Conservation (phyloP, 495 filamentous ascomycete genomes). For the Choiromyces venosus region DNA sequence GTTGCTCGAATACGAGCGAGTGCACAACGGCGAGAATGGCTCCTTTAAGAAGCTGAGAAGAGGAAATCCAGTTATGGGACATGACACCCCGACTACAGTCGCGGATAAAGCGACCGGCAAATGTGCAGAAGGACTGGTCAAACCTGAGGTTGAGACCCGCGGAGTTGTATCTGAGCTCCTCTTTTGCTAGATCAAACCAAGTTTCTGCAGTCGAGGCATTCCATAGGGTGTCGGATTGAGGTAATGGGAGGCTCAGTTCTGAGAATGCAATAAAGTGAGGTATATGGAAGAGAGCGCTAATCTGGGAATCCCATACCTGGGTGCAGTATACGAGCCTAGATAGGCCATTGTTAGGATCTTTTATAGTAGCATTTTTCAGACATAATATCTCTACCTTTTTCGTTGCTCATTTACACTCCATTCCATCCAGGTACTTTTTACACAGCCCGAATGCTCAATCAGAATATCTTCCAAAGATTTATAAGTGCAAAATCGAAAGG, state of each 20-base stretch:
- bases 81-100: background rate
- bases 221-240: background rate
- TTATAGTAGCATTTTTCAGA: background rate
- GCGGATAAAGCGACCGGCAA: background rate
- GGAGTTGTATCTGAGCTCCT: conserved; percentile 2
- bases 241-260: background rate
- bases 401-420: background rate
- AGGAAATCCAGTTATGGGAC: background rate
- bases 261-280: conserved; percentile 2
- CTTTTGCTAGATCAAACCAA: background rate
- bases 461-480: background rate
- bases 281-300: conserved; percentile 1
- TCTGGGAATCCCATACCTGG: background rate
- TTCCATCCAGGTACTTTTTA: background rate
- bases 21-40: background rate
- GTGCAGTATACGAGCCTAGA: conserved; percentile 1
- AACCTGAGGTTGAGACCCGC: background rate
- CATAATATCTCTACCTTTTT: conserved; percentile 1
- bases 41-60: background rate
- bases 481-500: background rate
- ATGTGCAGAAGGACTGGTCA: background rate
- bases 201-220: background rate
- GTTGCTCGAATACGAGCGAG: background rate
- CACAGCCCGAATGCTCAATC: background rate
- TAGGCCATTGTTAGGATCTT: background rate